These are phyloP conservation scores for Eutrema heterophyllum DNA, from an alignment of 345 rosid genomes.

Conservation along the genomic window DNA sequence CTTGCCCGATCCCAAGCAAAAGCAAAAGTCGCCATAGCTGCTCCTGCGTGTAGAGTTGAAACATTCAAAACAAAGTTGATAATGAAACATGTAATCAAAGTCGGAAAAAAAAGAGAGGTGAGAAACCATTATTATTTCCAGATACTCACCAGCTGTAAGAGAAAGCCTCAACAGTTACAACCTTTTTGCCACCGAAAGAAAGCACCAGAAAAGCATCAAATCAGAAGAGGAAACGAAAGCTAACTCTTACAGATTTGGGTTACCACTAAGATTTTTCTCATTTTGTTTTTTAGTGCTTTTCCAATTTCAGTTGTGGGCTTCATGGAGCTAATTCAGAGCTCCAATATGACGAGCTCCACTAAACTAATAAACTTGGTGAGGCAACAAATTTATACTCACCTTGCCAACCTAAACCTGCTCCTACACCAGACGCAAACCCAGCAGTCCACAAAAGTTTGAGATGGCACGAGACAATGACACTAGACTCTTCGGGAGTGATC, in stretches of 20 bases:
- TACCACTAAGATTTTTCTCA: not conserved
- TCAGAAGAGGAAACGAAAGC: not conserved
- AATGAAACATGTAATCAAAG: not conserved
- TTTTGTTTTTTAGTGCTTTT: not conserved
- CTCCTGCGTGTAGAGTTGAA: slow-evolving; percentile 33
- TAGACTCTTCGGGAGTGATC: slow-evolving; percentile 19
- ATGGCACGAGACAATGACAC: slow-evolving; percentile 18
- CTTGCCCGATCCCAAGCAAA: slow-evolving; percentile 36
- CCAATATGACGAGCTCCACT: not conserved
- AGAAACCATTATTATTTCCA: not conserved
- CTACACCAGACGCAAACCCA: slow-evolving; percentile 30
- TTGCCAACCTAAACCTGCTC: slow-evolving; percentile 26
- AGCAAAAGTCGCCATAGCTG: slow-evolving; percentile 23
- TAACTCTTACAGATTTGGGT: not conserved
- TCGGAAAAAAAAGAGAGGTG: not conserved
- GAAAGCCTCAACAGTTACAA: not conserved
- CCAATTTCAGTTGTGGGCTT: not conserved
- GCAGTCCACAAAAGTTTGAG: slow-evolving; percentile 18
- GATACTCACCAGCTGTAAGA: slow-evolving; percentile 18
- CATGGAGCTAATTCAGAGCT: not conserved
- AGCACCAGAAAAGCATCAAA: not conserved
- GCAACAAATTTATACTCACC: slow-evolving; percentile 10
- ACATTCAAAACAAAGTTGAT: not conserved
- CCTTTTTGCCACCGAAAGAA: slow-evolving; percentile 14
- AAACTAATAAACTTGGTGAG: not conserved